phyloP scores from a whole-genome alignment of 306 rosid species.

The Ormosia emarginata region DNA sequence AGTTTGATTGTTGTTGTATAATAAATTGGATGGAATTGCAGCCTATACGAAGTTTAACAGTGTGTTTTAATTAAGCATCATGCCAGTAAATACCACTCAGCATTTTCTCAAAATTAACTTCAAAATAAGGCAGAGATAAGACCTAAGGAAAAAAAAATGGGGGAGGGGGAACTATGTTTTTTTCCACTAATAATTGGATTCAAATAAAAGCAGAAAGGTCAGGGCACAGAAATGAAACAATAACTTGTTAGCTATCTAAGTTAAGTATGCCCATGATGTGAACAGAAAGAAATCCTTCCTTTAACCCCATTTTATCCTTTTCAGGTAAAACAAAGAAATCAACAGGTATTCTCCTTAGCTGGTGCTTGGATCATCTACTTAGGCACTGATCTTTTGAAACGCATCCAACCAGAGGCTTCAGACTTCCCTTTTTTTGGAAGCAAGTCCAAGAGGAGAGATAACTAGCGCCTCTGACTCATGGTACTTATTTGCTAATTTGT shows the following conservation, averaged over 20 bases:
- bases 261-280: background rate
- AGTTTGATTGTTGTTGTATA: too few species aligned
- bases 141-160: background rate
- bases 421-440: background rate
- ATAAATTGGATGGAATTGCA: background rate
- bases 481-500: background rate
- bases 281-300: background rate
- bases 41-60: background rate
- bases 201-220: background rate
- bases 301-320: background rate
- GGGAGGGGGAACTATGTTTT: background rate
- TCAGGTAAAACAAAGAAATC: background rate
- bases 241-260: background rate
- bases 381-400: background rate
- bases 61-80: background rate
- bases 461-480: background rate
- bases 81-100: background rate
- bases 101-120: background rate
- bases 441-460: background rate
- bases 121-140: background rate
- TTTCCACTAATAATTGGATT: background rate
- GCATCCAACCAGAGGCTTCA: background rate
- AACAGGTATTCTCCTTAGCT: background rate
- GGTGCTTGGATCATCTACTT: background rate
- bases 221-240: background rate